phyloP scores from a whole-genome alignment of 345 rosid species.

The Citrus glauca region DNA sequence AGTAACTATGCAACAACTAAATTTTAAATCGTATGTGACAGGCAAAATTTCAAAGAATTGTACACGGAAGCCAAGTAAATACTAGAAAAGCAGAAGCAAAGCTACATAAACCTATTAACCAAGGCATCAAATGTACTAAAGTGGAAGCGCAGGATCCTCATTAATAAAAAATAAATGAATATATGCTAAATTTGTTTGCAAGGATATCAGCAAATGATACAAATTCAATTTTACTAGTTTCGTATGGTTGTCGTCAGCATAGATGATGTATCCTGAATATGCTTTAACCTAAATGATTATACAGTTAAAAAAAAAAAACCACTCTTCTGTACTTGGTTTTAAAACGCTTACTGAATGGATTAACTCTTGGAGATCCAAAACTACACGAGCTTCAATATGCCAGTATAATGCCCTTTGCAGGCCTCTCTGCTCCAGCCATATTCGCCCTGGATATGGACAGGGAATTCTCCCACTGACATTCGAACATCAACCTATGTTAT shows the following conservation, averaged over 20 bases:
- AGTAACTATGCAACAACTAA: background rate
- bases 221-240: background rate
- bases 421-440: constrained; percentile 98
- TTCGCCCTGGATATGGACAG: constrained; percentile 90
- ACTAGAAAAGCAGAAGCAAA: background rate
- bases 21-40: background rate
- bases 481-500: background rate
- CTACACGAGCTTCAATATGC: constrained; percentile 99
- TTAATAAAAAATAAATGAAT: background rate
- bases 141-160: background rate
- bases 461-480: constrained; percentile 72
- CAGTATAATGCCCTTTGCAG: constrained; percentile 87
- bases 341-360: constrained; percentile 51
- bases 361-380: constrained; percentile 82
- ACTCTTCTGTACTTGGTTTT: background rate
- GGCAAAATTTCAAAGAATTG: background rate
- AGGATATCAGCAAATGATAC: background rate
- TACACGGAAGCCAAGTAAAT: background rate
- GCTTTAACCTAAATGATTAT: background rate
- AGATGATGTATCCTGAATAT: background rate
- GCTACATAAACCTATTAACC: background rate
- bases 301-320: background rate
- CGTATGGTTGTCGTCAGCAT: background rate
- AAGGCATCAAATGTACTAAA: background rate
- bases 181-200: background rate